These are phyloP conservation scores for Aegle marmelos DNA, from an alignment of 345 rosid species.

Conservation along the genomic window DNA sequence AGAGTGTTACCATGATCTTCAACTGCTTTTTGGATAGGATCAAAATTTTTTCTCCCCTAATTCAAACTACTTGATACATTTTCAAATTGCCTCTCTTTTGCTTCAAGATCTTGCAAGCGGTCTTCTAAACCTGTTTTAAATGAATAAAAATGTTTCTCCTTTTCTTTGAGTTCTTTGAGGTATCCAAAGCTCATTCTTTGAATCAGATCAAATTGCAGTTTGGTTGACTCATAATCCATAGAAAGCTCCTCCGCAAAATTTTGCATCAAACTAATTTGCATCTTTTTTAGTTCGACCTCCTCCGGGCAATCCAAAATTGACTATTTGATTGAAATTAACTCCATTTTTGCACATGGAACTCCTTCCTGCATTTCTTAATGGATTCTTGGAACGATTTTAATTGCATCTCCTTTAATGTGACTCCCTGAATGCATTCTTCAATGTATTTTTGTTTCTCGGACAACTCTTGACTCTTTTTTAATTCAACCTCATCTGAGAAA, in stretches of 20 bases:
- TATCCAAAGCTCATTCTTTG: constrained; percentile 7
- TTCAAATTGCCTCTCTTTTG: constrained; percentile 14
- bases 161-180: constrained; percentile 19
- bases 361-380: too few relatives aligned
- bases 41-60: constrained; percentile 4
- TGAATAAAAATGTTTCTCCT: constrained; percentile 19
- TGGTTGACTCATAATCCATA: constrained; percentile 4
- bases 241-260: too few relatives aligned
- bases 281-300: constrained; percentile 17
- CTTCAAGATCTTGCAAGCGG: constrained; percentile 15
- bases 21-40: not conserved
- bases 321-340: too few relatives aligned
- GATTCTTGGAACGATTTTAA: too few relatives aligned
- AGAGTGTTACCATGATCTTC: constrained; percentile 14
- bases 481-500: too few relatives aligned
- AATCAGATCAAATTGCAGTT: constrained; percentile 12
- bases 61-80: constrained; percentile 24
- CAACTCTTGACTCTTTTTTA: too few relatives aligned
- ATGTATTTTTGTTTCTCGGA: too few relatives aligned
- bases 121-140: constrained; percentile 7
- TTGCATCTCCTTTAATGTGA: too few relatives aligned
- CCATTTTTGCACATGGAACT: too few relatives aligned
- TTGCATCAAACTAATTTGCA: constrained; percentile 3
- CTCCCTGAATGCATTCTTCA: too few relatives aligned
- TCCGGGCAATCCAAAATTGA: too few relatives aligned